phyloP scores from a whole-genome alignment of 1,284 basidiomycete species.

The Moniliella sp. region DNA sequence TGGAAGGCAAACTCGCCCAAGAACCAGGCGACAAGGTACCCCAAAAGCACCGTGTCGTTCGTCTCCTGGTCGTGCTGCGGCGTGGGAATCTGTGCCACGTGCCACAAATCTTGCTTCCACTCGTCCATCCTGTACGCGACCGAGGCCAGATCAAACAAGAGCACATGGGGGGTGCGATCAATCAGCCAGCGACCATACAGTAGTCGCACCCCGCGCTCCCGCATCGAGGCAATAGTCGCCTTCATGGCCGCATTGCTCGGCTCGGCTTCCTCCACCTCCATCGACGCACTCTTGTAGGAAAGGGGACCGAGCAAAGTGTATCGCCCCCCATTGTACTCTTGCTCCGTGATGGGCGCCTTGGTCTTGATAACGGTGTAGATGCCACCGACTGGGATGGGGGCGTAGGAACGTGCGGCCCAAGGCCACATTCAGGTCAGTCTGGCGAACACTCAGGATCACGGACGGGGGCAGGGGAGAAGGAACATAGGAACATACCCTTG shows the following conservation, averaged over 20 bases:
- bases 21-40: constrained; percentile 99
- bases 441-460: too few species aligned
- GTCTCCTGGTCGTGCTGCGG: constrained; percentile 90
- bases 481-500: constrained; percentile 8
- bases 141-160: constrained; percentile 82
- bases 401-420: too few species aligned
- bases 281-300: constrained; percentile 87
- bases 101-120: constrained; percentile 96
- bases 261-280: constrained; percentile 88
- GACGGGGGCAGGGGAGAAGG: too few species aligned
- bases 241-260: constrained; percentile 37
- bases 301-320: constrained; percentile 82
- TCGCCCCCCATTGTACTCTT: constrained; percentile 42
- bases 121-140: constrained; percentile 71
- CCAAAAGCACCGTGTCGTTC: constrained; percentile 93
- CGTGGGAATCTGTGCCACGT: constrained; percentile 82
- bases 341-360: constrained; percentile 87
- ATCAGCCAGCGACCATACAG: constrained; percentile 94
- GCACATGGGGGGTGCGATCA: constrained; percentile 75
- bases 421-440: too few species aligned
- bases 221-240: constrained; percentile 21
- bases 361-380: constrained; percentile 99
- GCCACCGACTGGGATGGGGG: constrained; percentile 58
- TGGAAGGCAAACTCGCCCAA: constrained; percentile 71
- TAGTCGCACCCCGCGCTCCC: constrained; percentile 59